Conservation (phyloP, 441 rosid species). For the Aquilaria agallochum region DNA sequence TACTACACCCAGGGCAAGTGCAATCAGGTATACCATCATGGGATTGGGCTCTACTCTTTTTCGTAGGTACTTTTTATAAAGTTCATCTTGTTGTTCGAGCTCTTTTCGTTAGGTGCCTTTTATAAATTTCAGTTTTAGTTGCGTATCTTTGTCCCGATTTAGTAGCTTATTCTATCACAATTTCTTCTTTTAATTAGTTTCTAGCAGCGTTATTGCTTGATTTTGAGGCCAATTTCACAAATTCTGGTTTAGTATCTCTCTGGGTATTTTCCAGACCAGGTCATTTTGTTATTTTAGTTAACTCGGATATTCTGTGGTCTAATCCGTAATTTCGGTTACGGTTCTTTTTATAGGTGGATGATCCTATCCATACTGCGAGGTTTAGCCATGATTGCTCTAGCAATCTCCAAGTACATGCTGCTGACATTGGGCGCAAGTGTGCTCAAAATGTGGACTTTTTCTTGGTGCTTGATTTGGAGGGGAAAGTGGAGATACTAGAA, state of each 20-base stretch:
- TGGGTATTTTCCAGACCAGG: not conserved
- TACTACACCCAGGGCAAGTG: constrained; percentile 76
- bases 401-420: constrained; percentile 48
- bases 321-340: not conserved
- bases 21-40: constrained; percentile 32
- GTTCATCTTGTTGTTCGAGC: too few species aligned
- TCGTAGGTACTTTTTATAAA: too few species aligned
- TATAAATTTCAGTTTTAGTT: too few species aligned
- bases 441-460: constrained; percentile 61
- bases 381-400: constrained; percentile 58
- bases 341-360: constrained; percentile 46
- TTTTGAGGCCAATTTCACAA: too few species aligned
- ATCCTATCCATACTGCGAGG: constrained; percentile 53
- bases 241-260: not conserved
- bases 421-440: constrained; percentile 30
- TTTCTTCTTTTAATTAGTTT: too few species aligned
- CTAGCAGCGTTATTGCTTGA: too few species aligned
- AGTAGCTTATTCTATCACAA: too few species aligned
- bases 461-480: constrained; percentile 83
- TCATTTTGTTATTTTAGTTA: too few species aligned
- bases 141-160: too few species aligned
- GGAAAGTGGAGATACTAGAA: constrained; percentile 84
- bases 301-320: constrained; percentile 1
- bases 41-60: too few species aligned
- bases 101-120: too few species aligned